Conservation (phyloP, 139 green algal species). For the Eudorina sp. region DNA sequence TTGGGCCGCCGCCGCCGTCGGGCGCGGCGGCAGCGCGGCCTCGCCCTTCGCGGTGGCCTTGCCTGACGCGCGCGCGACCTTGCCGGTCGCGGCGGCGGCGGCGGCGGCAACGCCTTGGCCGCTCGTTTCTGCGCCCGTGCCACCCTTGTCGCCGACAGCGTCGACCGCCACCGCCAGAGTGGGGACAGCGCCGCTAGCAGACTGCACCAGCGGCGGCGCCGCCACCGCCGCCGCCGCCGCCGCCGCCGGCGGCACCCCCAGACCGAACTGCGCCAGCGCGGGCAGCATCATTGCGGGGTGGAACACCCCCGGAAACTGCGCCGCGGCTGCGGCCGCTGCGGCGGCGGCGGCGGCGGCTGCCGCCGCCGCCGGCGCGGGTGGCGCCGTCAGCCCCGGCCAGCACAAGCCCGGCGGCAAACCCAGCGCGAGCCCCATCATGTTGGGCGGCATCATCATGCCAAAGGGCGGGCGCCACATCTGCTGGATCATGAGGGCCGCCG, state of each 20-base stretch:
- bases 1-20: background rate
- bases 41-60: background rate
- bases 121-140: no score
- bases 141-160: no score
- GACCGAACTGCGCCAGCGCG: background rate
- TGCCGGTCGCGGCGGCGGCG: background rate
- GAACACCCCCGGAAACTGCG: background rate
- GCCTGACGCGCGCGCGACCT: background rate
- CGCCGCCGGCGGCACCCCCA: background rate
- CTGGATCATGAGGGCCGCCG: background rate
- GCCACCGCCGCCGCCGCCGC: background rate
- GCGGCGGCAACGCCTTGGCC: background rate
- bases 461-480: constrained; percentile 19
- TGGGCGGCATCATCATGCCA: constrained; percentile 3
- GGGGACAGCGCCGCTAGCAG: no score
- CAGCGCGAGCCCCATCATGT: constrained; percentile 18
- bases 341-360: background rate
- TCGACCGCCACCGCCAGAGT: no score
- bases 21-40: background rate
- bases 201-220: background rate
- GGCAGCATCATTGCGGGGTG: background rate
- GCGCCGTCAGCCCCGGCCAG: background rate
- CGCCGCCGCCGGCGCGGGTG: background rate
- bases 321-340: background rate
- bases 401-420: constrained; percentile 14